Base-by-base conservation (phyloP, 305 asterid genomes). In the Rubia peregrina region DNA sequence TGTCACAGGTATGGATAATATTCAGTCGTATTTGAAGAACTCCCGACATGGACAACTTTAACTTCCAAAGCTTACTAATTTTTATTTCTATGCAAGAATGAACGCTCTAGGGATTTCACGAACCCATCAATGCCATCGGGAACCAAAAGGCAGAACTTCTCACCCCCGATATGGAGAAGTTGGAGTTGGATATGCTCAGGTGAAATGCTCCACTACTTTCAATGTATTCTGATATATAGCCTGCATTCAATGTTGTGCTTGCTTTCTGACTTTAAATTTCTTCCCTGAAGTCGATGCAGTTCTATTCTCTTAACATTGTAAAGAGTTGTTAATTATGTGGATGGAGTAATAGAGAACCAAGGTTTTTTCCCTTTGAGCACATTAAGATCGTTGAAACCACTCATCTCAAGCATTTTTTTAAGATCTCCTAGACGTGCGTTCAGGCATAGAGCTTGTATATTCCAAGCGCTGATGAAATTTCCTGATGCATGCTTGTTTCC, bases 61-160 rank as follows among this genome's bases (percentile, higher is more conserved):
- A n/a, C n/a, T n/a, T n/a, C n/a, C n/a, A n/a, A n/a, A n/a, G n/a
- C n/a, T n/a, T n/a, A n/a, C n/a, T n/a, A n/a, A n/a, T n/a, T n/a
- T n/a, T n/a, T n/a, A n/a, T n/a, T n/a, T n/a, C n/a, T n/a, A n/a
- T n/a, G n/a, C n/a, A n/a, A n/a, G n/a, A n/a, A n/a, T n/a, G n/a
- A n/a, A n/a, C n/a, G n/a, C n/a, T n/a, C n/a, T 77, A 92, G 97
- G 95, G 99, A 94, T 81, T 94, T 89, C 83, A 93, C 98, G 63
- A 91, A 91, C 82, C 96, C 97, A 66, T 80, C 90, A 78, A 81
- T 91, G 80, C 97, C 97, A 74, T 88, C 96, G 64, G n/a, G 98
- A 93, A 79, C 98, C 89, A 75, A 91, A 87, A 90, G 98, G 97
- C 69, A 89, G 87, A 78, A 82, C 96, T 66, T 77, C 95, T 73